phyloP scores from a whole-genome alignment of 2,329 filamentous ascomycete genomes.

The Xylaria sp. region DNA sequence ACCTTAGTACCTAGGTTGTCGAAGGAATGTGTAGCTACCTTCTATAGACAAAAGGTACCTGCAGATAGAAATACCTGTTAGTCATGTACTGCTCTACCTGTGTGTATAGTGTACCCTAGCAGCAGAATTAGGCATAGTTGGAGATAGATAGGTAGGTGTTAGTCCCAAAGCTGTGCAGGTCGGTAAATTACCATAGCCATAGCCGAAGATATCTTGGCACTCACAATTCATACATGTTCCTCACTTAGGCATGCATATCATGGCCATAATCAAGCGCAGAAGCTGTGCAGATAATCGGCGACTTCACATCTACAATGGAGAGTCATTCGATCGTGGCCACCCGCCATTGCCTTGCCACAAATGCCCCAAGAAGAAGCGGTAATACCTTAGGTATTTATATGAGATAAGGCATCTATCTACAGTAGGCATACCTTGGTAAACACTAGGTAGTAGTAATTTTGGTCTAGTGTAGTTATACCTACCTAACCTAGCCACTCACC shows the following conservation, averaged over 20 bases:
- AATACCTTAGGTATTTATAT: not conserved
- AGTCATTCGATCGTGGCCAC: constrained; percentile 31
- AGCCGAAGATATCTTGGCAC: constrained; percentile 25
- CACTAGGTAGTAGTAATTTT: not conserved
- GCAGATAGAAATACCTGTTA: not conserved
- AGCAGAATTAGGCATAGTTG: not conserved
- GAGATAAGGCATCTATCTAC: not conserved
- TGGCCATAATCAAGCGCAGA: not conserved
- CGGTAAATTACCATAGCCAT: constrained; percentile 18
- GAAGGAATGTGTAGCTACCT: not conserved
- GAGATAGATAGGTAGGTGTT: not conserved
- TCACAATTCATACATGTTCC: constrained; percentile 6
- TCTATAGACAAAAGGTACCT: not conserved
- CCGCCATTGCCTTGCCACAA: constrained; percentile 23
- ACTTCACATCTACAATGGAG: constrained; percentile 14
- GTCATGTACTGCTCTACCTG: not conserved
- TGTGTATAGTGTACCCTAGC: not conserved
- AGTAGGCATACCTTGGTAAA: not conserved
- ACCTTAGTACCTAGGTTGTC: not conserved
- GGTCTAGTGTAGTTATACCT: no score
- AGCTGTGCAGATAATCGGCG: constrained; percentile 21
- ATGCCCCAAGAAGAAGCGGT: not conserved
- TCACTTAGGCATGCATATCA: not conserved
- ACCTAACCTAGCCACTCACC: no score
- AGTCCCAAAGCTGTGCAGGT: constrained; percentile 6